Conservation (phyloP, 1,139 yeast genomes). For the Yamadazyma epiphylla region DNA sequence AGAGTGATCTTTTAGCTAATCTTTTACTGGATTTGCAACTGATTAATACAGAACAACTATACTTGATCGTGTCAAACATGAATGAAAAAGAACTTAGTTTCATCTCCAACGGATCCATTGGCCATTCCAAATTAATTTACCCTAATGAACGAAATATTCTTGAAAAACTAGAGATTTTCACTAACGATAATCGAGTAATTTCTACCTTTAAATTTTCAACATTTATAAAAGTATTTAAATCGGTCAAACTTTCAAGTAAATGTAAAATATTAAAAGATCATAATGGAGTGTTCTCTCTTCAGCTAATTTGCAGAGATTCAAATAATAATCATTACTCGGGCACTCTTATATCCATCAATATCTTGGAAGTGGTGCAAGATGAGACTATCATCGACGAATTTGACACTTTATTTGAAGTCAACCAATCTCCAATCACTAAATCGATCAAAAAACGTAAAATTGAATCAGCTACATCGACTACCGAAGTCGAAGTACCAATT, state of each 20-base stretch:
- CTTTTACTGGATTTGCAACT: constrained; percentile 67
- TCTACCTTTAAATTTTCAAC: constrained; percentile 43
- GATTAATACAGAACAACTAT: constrained; percentile 57
- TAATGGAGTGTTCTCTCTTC: constrained; percentile 50
- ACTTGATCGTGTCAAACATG: constrained; percentile 37
- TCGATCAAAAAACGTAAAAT: background rate
- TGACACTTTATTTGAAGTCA: constrained; percentile 4
- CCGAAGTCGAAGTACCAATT: constrained; percentile 11
- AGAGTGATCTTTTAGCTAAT: constrained; percentile 61
- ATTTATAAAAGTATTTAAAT: constrained; percentile 50
- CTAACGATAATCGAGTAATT: constrained; percentile 10
- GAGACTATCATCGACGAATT: constrained; percentile 5
- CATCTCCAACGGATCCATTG: constrained; percentile 66
- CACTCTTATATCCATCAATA: constrained; percentile 57
- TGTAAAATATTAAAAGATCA: constrained; percentile 59
- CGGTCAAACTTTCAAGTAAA: constrained; percentile 54
- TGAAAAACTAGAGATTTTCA: constrained; percentile 39
- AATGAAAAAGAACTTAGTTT: constrained; percentile 41
- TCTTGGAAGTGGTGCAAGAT: constrained; percentile 38
- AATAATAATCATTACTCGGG: constrained; percentile 46
- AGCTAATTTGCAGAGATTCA: constrained; percentile 36
- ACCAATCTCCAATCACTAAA: background rate
- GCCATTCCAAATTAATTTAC: constrained; percentile 61
- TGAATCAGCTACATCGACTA: background rate
- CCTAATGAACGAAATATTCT: constrained; percentile 63